phyloP scores from a whole-genome alignment of 805 yeast genomes.

The Candida railenensis region DNA sequence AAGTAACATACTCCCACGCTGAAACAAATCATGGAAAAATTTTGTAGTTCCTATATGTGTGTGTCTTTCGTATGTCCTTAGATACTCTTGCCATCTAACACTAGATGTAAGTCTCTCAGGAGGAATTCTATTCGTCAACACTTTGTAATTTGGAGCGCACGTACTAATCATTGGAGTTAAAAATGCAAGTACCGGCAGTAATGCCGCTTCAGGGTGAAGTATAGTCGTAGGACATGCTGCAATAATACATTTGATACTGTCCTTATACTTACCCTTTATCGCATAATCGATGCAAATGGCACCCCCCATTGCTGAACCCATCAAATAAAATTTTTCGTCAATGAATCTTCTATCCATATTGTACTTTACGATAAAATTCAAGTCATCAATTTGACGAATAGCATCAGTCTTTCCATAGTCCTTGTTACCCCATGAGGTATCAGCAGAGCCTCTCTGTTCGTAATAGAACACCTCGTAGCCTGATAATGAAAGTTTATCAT shows the following conservation, averaged over 20 bases:
- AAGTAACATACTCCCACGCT: constrained; percentile 56
- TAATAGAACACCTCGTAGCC: constrained; percentile 70
- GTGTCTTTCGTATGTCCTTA: constrained; percentile 37
- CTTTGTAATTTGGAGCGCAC: constrained; percentile 46
- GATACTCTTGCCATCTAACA: constrained; percentile 42
- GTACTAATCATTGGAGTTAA: constrained; percentile 37
- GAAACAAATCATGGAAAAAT: constrained; percentile 58
- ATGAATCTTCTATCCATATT: constrained; percentile 20
- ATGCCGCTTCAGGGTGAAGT: constrained; percentile 58
- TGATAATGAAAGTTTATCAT: constrained; percentile 47
- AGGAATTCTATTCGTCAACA: constrained; percentile 15
- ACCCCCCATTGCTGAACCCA: constrained; percentile 85
- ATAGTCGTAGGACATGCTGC: constrained; percentile 60
- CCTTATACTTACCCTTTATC: constrained; percentile 49
- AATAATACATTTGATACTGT: constrained; percentile 45
- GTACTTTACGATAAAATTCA: constrained; percentile 37
- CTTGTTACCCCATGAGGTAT: constrained; percentile 51
- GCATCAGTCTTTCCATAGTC: constrained; percentile 59
- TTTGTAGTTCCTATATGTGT: constrained; percentile 49
- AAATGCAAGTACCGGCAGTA: constrained; percentile 41
- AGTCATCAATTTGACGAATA: constrained; percentile 52
- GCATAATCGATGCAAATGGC: constrained; percentile 66
- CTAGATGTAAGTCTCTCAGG: constrained; percentile 59
- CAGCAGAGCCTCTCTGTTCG: constrained; percentile 78
- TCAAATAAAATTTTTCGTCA: constrained; percentile 45